phyloP scores from a whole-genome alignment of 1,284 basidiomycete species.

The Leucoagaricus sp. region DNA sequence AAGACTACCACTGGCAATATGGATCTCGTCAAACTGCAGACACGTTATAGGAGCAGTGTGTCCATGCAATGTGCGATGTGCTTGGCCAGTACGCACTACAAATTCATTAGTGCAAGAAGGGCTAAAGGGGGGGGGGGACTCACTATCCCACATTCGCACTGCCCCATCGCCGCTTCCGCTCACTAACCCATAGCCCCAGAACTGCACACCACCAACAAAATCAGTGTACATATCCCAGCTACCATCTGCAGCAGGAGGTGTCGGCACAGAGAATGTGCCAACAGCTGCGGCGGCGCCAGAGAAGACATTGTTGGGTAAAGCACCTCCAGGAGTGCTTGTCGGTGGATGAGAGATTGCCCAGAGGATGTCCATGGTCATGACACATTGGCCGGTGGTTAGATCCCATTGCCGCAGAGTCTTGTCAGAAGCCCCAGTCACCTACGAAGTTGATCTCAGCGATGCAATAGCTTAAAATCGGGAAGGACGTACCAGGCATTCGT shows the following conservation, averaged over 20 bases:
- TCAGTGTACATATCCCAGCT: constrained; percentile 96
- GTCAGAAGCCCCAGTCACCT: constrained; percentile 97
- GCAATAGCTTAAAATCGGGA: not conserved
- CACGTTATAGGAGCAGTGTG: constrained; percentile 95
- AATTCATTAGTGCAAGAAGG: constrained; percentile 7
- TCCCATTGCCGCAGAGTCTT: constrained; percentile 99
- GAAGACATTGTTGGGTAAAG: constrained; percentile 49
- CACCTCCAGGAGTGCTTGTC: constrained; percentile 42
- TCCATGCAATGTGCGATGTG: constrained; percentile 90
- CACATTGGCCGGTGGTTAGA: constrained; percentile 94
- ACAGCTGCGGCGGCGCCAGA: constrained; percentile 57
- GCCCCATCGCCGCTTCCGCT: constrained; percentile 97
- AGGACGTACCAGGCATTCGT: constrained; percentile 78
- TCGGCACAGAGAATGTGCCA: constrained; percentile 78
- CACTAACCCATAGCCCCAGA: constrained; percentile 98
- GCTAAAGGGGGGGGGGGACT: constrained; percentile 32
- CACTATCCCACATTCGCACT: constrained; percentile 99
- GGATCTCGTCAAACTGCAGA: constrained; percentile 95
- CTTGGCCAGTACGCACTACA: constrained; percentile 95
- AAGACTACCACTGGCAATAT: constrained; percentile 89
- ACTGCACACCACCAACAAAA: constrained; percentile 97
- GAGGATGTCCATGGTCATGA: constrained; percentile 99
- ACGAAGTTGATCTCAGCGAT: constrained; percentile 5
- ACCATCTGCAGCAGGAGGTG: constrained; percentile 87
- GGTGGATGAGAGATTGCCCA: constrained; percentile 98